These are phyloP conservation scores for Thymus mandschuricus DNA, from an alignment of 257 asterid genomes.

Conservation along the genomic window DNA sequence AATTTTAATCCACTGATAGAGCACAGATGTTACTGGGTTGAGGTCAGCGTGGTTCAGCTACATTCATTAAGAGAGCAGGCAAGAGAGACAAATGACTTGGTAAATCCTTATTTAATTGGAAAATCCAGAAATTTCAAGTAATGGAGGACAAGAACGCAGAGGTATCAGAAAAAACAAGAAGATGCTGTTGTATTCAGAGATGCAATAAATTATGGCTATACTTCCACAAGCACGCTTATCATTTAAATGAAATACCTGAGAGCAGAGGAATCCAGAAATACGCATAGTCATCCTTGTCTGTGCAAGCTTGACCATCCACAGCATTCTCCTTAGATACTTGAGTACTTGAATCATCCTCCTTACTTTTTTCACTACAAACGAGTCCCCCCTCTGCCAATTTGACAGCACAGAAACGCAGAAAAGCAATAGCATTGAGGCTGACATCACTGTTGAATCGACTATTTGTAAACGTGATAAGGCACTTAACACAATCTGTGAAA, in stretches of 20 bases:
- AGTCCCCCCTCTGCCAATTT: slow-evolving; percentile 98
- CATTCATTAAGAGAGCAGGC: not conserved
- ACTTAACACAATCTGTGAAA: slow-evolving; percentile 93
- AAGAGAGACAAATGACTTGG: not conserved
- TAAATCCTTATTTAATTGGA: slow-evolving; percentile 20
- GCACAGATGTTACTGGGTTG: slow-evolving; percentile 8
- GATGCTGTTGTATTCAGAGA: not conserved
- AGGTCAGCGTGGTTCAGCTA: slow-evolving; percentile 4
- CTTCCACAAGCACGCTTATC: slow-evolving; percentile 29
- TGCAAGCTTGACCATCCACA: slow-evolving; percentile 52
- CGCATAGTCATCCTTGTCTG: slow-evolving; percentile 64
- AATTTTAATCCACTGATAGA: slow-evolving; percentile 19
- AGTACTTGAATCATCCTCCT: slow-evolving; percentile 48
- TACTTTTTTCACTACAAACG: slow-evolving; percentile 63
- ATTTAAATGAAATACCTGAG: slow-evolving; percentile 59
- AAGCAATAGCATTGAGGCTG: slow-evolving; percentile 98
- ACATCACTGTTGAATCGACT: slow-evolving; percentile 96
- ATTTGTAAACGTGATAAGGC: slow-evolving; percentile 94
- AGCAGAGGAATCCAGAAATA: slow-evolving; percentile 94
- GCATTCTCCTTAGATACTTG: slow-evolving; percentile 45
- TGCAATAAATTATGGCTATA: slow-evolving; percentile 19
- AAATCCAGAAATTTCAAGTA: slow-evolving; percentile 13
- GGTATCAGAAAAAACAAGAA: not conserved
- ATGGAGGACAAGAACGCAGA: slow-evolving; percentile 9
- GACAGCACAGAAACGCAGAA: slow-evolving; percentile 97